Evolutionary conservation across 495 filamentous ascomycete genomes (phyloP), one percentile per base, ranked within the genome.

Genomic region (Baudoinia panamericana): DNA sequence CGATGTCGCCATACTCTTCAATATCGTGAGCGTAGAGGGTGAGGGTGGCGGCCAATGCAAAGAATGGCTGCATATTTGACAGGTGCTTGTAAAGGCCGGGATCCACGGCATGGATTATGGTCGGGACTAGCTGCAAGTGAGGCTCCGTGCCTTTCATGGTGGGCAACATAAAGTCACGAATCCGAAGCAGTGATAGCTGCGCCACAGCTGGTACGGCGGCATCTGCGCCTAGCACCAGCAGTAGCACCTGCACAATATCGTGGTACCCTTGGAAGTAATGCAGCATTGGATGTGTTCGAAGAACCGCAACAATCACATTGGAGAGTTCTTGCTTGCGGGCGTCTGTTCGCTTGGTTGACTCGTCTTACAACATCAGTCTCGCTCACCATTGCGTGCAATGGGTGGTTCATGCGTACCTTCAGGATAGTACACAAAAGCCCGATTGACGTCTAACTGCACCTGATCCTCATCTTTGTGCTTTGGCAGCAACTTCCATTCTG

Each of bases 251-350:
- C 47, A 82, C 88, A 53, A 97, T 95, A 61, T 97, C 90, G 56
- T 97, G 90, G 61, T 93, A 97, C 46, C 90, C 90, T 67, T 97
- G 90, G 63, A 96, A 96, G 62, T 97, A 97, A 62, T 74, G 81
- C 10, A 97, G 76, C 65, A 80, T 77, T 4, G 90, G 92, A 53
- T 94, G 69, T 8, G 72, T 69, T 13, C 90, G 72, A 18, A 95
- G 70, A 15, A 85, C 71, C 46, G 77, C 67, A 28, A 68, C 71
- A 54, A 95, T 93, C 15, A 95, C 63, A 41, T 70, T 58, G 11
- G 77, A 84, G 17, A 94, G 70, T 56, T 84, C 73, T 28, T 62
- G 48, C 52, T 86, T 90, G 48, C 80, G 76, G 27, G 56, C 41
- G 30, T 69, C 67, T 15, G 85, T 65, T 48, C 80, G 71, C 35